Conservation (phyloP, 2,329 filamentous ascomycete genomes). For the Penicillium occitanis region DNA sequence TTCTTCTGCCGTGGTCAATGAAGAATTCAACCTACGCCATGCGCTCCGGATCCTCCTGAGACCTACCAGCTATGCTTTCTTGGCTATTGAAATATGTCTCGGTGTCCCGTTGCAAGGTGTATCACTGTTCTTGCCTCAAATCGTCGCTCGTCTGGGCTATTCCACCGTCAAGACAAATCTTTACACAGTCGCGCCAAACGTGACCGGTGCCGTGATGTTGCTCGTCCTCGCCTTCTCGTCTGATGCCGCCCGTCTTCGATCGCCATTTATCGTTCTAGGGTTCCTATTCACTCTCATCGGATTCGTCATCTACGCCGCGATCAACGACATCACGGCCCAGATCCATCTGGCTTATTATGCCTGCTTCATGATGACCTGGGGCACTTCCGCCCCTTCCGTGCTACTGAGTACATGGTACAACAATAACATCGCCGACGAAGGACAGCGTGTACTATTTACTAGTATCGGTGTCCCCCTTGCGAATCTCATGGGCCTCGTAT, state of each 20-base stretch:
- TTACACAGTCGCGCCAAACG: slow-evolving; percentile 78
- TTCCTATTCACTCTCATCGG: slow-evolving; percentile 74
- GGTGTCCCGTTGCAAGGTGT: slow-evolving; percentile 61
- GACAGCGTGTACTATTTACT: slow-evolving; percentile 67
- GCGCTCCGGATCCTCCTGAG: slow-evolving; percentile 56
- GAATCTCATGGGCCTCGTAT: slow-evolving; percentile 73
- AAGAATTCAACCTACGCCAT: slow-evolving; percentile 55
- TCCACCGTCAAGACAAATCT: slow-evolving; percentile 43
- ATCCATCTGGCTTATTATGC: slow-evolving; percentile 71
- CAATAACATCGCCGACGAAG: slow-evolving; percentile 79
- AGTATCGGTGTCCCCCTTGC: slow-evolving; percentile 71
- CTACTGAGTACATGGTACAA: slow-evolving; percentile 70
- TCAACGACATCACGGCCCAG: slow-evolving; percentile 61
- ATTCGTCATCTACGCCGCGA: slow-evolving; percentile 74
- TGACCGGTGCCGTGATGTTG: slow-evolving; percentile 70
- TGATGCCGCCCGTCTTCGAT: slow-evolving; percentile 65
- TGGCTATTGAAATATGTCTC: slow-evolving; percentile 59
- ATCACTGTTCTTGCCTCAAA: slow-evolving; percentile 59
- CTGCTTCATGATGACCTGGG: slow-evolving; percentile 81
- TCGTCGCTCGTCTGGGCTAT: slow-evolving; percentile 41
- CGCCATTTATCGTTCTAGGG: slow-evolving; percentile 71
- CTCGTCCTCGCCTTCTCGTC: slow-evolving; percentile 70
- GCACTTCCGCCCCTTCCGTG: slow-evolving; percentile 71
- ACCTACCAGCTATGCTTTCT: slow-evolving; percentile 55
- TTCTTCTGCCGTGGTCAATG: slow-evolving; percentile 64